Base-by-base conservation (phyloP, 768 basidiomycete genomes). In the Vararia minispora region DNA sequence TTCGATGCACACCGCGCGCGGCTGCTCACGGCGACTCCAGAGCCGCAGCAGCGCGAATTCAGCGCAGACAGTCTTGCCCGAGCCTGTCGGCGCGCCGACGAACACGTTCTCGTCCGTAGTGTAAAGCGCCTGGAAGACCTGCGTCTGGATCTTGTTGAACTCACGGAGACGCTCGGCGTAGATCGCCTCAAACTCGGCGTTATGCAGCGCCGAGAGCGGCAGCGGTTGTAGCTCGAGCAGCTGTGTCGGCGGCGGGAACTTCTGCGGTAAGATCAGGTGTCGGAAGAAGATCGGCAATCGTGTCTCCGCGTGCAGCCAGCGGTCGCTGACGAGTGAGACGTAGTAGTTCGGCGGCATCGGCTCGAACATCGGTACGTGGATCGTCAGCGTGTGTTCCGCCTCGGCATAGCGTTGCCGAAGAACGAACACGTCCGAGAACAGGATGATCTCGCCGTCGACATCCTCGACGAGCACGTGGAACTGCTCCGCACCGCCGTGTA, bases 91-190 rank as follows among this genome's bases (percentile, higher is more conserved):
- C 0, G 94, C 95, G 14, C 91, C 92, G 40, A 99, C 79, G 54
- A 98, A 92, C 28, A 94, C 82, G 50, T 94, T 98, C 53, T 98
- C 95, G 52, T 97, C 92, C 0, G 89, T 80, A 0, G 87, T 90
- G 57, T 97, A 99, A 0, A 99, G 68, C 0, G 94, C 92, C 51
- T 97, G 91, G 80, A 99, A 98, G 31, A 95, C 92, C 59, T 98
- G 95, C 0, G 90, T 98, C 56, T 98, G 95, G 44, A 98, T 97
- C 61, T 97, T 99, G 73, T 98, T 98, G 70, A 97, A 98, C 1
- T 76, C 78, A 44, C 76, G 69, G 46, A 98, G 79, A 0, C 75
- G 75, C 13, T 71, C 73, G 1, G 77, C 73, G 57, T 97, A 99
- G 29, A 98, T 73, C 1, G 69, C 68, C 57, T 98, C 89, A 48